phyloP scores from a whole-genome alignment of 768 basidiomycete genomes.

The Lactarius hengduanensis region DNA sequence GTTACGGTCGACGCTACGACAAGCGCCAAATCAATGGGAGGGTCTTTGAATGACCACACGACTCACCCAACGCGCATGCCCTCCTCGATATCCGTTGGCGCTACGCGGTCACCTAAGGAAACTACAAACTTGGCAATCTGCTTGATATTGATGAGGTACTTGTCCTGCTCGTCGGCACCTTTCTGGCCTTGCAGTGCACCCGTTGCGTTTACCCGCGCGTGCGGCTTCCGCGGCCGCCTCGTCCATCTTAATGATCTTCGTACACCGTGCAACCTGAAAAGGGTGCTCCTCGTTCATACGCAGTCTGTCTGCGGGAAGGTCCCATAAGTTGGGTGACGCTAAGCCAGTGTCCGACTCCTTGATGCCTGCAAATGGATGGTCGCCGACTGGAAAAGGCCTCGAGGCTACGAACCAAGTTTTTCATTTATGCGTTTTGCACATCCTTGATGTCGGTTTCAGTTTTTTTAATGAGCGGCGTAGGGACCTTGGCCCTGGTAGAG shows the following conservation, averaged over 20 bases:
- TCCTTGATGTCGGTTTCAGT: constrained; percentile 92
- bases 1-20: constrained; percentile 81
- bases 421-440: constrained; percentile 95
- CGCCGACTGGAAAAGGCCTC: not conserved
- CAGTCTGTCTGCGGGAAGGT: constrained; percentile 87
- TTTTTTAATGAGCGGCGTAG: constrained; percentile 83
- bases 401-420: constrained; percentile 70
- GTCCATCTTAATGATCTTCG: constrained; percentile 92
- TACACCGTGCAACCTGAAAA: constrained; percentile 95
- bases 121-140: constrained; percentile 99
- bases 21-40: constrained; percentile 12
- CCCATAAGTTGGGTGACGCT: constrained; percentile 96
- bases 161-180: constrained; percentile 98
- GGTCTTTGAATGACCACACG: not conserved
- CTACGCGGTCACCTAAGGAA: constrained; percentile 92
- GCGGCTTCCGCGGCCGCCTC: constrained; percentile 73
- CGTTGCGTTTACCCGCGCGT: constrained; percentile 69
- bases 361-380: constrained; percentile 53
- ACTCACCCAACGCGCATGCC: constrained; percentile 99
- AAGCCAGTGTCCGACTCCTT: constrained; percentile 99
- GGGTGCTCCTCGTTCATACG: constrained; percentile 93
- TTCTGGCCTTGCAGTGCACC: constrained; percentile 85
- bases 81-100: constrained; percentile 98
- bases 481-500: constrained; percentile 89
- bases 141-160: constrained; percentile 99